phyloP scores from a whole-genome alignment of 2,329 filamentous ascomycete species.

The Colletotrichum australisinense region DNA sequence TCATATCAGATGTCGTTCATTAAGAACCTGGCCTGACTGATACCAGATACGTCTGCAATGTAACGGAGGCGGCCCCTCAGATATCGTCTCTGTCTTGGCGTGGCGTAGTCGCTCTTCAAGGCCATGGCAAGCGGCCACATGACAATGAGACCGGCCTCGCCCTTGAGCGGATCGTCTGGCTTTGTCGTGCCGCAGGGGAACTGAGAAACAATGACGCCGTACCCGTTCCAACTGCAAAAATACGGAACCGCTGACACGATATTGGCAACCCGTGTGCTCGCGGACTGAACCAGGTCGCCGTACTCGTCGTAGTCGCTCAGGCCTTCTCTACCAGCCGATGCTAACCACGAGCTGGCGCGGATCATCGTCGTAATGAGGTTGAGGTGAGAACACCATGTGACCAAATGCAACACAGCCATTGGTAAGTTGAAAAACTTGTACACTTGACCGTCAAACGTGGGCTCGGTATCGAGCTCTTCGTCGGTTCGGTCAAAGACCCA shows the following conservation, averaged over 20 bases:
- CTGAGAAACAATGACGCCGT: constrained; percentile 29
- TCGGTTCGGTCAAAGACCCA: constrained; percentile 34
- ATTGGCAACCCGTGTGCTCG: constrained; percentile 29
- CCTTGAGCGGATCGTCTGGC: constrained; percentile 33
- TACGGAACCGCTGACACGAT: constrained; percentile 37
- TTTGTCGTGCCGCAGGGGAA: constrained; percentile 35
- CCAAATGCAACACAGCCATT: constrained; percentile 33
- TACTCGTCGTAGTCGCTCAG: constrained; percentile 29
- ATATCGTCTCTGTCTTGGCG: constrained; percentile 35
- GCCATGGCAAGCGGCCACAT: constrained; percentile 37
- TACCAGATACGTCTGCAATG: constrained; percentile 37
- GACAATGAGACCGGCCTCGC: constrained; percentile 37
- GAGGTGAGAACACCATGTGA: constrained; percentile 36
- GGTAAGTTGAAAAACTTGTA: constrained; percentile 38
- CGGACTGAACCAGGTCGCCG: constrained; percentile 16
- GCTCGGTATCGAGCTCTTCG: constrained; percentile 30
- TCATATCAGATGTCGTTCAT: constrained; percentile 12
- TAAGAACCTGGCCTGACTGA: constrained; percentile 38
- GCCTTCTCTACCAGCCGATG: constrained; percentile 15
- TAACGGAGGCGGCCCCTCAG: constrained; percentile 36
- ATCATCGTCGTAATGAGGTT: constrained; percentile 37
- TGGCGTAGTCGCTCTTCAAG: constrained; percentile 37
- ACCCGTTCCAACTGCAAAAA: constrained; percentile 39
- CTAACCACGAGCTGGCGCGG: constrained; percentile 36
- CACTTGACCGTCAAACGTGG: constrained; percentile 32